Evolutionary conservation across 208 protist species (phyloP), one percentile per base, ranked within the genome.

Genomic region (Leptomonas seymouri): DNA sequence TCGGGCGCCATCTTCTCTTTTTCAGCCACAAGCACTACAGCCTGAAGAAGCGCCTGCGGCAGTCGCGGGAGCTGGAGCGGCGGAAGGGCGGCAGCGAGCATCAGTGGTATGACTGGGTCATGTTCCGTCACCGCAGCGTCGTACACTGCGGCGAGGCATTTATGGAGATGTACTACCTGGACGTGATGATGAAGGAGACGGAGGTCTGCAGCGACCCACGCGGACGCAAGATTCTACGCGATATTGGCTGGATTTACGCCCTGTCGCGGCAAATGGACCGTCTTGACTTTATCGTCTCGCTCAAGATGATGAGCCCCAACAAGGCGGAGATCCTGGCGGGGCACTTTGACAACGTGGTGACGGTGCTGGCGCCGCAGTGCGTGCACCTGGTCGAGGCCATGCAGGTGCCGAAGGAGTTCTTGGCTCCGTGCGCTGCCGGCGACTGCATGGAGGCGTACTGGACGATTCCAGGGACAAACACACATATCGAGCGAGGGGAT

Each of bases 21-120:
- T 96, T 96, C 63, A 84, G 80, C 44, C 91, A 96, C 74, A 96
- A 96, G 65, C 91, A 96, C 76, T 90, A 93, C 78, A 65, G 70
- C 1, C 76, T 80, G 39, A 93, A 94, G 67, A 89, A 84, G 65
- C 86, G 78, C 20, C 72, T 96, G 71, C 78, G 82, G 27, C 78
- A 74, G 53, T 96, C 89, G 3, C 81, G 86, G 23, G 88, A 94
- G 63, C 54, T 96, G 49, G 89, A 96, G 74, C 82, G 89, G 34
- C 84, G 89, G n/a, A 89, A 82, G 27, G 91, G 91, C 30, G 91
- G 91, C 14, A 59, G 68, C 21, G 91, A 94, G 81, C 89, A 96
- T 58, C 76, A 92, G 79, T 96, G 91, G 91, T 94, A 94, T 51
- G 91, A 96, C 78, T 94, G 88, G 91, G 72, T 82, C 25, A 90